Evolutionary conservation across 768 basidiomycete genomes (phyloP).

Genomic region (Coprinopsis marcescibilis): DNA sequence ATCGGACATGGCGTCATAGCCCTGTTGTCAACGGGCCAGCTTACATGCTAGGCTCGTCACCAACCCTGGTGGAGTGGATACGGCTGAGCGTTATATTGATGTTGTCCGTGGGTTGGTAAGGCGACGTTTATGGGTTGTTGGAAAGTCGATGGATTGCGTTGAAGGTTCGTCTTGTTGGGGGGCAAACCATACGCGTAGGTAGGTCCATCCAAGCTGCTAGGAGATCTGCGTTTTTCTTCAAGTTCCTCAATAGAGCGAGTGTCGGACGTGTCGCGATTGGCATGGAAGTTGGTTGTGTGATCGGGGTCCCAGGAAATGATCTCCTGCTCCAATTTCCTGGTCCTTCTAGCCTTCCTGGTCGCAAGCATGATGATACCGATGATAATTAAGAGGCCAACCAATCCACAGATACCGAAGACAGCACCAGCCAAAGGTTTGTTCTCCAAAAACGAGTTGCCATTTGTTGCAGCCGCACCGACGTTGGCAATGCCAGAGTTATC

Average conservation of each 20-base stretch:
- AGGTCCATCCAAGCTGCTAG: neutral
- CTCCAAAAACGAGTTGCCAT: constrained; percentile 39
- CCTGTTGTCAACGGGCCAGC: too few species aligned
- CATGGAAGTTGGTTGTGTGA: neutral
- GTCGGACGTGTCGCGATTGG: neutral
- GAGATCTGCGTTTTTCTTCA: neutral
- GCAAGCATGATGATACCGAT: constrained; percentile 38
- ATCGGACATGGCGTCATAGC: too few species aligned
- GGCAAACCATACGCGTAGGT: neutral
- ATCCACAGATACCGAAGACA: constrained; percentile 48
- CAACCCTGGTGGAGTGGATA: too few species aligned
- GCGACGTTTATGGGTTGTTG: too few species aligned
- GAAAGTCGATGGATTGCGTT: neutral
- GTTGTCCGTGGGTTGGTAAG: too few species aligned
- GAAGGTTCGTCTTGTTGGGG: neutral
- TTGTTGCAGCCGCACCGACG: constrained; percentile 13
- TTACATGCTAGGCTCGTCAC: too few species aligned
- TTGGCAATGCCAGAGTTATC: neutral
- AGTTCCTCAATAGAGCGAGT: constrained; percentile 3
- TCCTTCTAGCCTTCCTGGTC: constrained; percentile 36
- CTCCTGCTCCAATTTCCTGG: constrained; percentile 34
- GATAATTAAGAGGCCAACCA: constrained; percentile 42
- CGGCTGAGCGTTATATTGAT: too few species aligned
- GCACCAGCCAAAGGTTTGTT: constrained; percentile 61
- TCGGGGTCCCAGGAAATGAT: constrained; percentile 49